A percentile compares a stretch with the other conserved stretches of the same genome.
phyloP scores from a whole-genome alignment of 306 rosid species.

The Castanea sativa region DNA sequence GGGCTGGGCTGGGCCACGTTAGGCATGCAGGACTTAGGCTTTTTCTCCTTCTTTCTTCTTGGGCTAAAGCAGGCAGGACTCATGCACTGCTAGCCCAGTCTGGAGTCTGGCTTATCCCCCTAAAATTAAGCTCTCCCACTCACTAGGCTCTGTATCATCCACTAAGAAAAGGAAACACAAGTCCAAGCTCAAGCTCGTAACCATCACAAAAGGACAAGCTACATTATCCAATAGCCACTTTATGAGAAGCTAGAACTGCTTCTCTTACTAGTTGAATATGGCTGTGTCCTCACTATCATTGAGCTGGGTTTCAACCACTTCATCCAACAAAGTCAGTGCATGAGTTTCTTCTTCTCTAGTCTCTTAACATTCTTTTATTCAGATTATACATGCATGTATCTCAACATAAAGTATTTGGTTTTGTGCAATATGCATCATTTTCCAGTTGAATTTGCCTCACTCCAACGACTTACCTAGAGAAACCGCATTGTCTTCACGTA shows the following conservation, averaged over 20 bases:
- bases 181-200: slow-evolving; percentile 20
- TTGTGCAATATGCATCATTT: slow-evolving; percentile 12
- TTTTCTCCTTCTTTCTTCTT: too few species aligned
- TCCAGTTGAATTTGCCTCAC: slow-evolving; percentile 52
- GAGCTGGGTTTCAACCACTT: slow-evolving; percentile 50
- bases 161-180: neutral
- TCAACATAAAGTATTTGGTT: neutral
- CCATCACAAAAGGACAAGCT: slow-evolving; percentile 32
- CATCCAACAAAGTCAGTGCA: slow-evolving; percentile 53
- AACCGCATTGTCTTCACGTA: slow-evolving; percentile 37
- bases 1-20: too few species aligned
- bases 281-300: slow-evolving; percentile 62
- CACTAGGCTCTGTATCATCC: slow-evolving; percentile 15
- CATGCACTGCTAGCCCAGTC: too few species aligned
- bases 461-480: slow-evolving; percentile 42
- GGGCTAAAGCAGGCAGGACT: too few species aligned
- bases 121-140: neutral
- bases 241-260: slow-evolving; percentile 30
- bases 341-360: neutral
- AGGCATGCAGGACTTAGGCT: too few species aligned
- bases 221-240: slow-evolving; percentile 24
- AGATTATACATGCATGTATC: neutral
- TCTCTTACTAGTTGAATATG: slow-evolving; percentile 42
- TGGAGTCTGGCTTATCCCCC: too few species aligned
- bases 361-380: neutral